phyloP scores from a whole-genome alignment of 495 filamentous ascomycete species.

The Aspergillus incahuasiensis region DNA sequence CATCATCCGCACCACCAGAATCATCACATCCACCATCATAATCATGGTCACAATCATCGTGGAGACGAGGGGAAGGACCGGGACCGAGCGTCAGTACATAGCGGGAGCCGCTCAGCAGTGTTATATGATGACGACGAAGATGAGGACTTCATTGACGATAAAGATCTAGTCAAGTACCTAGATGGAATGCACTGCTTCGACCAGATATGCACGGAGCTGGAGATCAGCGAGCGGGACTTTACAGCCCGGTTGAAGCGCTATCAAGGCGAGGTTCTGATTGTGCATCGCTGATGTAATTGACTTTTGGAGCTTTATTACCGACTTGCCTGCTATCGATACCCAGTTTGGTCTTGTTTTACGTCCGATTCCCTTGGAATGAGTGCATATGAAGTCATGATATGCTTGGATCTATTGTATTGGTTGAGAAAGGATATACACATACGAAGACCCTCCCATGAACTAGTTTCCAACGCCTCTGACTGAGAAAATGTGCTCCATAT shows the following conservation, averaged over 20 bases:
- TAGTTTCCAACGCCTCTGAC: conserved; percentile 1
- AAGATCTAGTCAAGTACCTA: conserved; percentile 58
- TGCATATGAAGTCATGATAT: neutral
- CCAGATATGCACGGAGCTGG: conserved; percentile 80
- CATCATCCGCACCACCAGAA: conserved; percentile 12
- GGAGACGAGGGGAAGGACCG: conserved; percentile 15
- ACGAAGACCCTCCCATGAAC: neutral
- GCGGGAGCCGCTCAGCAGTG: conserved; percentile 26
- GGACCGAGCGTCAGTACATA: conserved; percentile 27
- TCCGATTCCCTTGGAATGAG: too few relatives aligned
- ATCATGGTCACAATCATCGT: conserved; percentile 7
- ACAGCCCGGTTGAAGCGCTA: conserved; percentile 46
- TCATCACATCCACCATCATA: conserved; percentile 11
- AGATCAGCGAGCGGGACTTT: conserved; percentile 53
- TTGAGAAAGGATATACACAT: neutral
- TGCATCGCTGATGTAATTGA: conserved; percentile 44
- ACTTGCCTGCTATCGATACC: neutral
- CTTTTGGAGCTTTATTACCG: conserved; percentile 15
- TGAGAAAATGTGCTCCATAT: conserved; percentile 1
- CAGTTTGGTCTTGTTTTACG: neutral
- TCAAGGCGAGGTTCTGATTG: conserved; percentile 48
- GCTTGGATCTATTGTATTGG: neutral
- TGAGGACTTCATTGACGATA: conserved; percentile 35
- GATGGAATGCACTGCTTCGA: conserved; percentile 84
- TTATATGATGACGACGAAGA: conserved; percentile 32